A percentile compares a stretch with the other conserved stretches of the same genome.
Evolutionary conservation across 768 basidiomycete species (phyloP).

Genomic region (Naganishia randhawae): DNA sequence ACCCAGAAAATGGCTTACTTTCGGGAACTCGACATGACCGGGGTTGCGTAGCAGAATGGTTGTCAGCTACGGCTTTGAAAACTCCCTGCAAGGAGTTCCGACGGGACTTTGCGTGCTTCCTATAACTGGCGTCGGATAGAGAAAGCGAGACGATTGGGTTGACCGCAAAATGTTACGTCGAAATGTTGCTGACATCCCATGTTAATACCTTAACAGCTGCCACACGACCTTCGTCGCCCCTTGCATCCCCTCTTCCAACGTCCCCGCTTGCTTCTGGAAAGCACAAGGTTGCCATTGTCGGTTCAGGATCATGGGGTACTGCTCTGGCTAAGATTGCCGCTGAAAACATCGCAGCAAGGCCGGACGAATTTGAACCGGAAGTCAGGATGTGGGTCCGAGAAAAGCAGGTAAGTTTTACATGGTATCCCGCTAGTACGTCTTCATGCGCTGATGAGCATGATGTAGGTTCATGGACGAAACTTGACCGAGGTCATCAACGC

Average conservation of each 20-base stretch:
- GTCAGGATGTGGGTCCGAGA: slow-evolving; percentile 55
- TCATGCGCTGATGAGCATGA: neutral
- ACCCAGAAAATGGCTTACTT: too few species aligned
- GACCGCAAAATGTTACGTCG: neutral
- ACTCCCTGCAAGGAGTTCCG: too few species aligned
- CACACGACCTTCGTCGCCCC: slow-evolving; percentile 48
- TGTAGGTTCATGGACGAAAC: slow-evolving; percentile 47
- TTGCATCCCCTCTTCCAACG: slow-evolving; percentile 38
- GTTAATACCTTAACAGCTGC: slow-evolving; percentile 35
- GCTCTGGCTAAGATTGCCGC: slow-evolving; percentile 53
- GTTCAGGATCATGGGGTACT: slow-evolving; percentile 52
- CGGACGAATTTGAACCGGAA: slow-evolving; percentile 51
- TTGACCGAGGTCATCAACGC: slow-evolving; percentile 55
- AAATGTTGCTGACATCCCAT: slow-evolving; percentile 1
- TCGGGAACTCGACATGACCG: too few species aligned
- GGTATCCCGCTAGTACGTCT: neutral
- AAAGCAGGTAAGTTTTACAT: slow-evolving; percentile 49
- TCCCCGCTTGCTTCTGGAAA: slow-evolving; percentile 45
- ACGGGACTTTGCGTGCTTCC: too few species aligned
- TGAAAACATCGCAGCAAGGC: slow-evolving; percentile 43
- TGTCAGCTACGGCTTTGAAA: too few species aligned
- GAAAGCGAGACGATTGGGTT: neutral
- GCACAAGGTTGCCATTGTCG: slow-evolving; percentile 50
- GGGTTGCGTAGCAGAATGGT: too few species aligned
- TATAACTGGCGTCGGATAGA: neutral